These are phyloP conservation scores for Amanita phalloides DNA, from an alignment of 768 basidiomycete genomes.

Conservation along the genomic window DNA sequence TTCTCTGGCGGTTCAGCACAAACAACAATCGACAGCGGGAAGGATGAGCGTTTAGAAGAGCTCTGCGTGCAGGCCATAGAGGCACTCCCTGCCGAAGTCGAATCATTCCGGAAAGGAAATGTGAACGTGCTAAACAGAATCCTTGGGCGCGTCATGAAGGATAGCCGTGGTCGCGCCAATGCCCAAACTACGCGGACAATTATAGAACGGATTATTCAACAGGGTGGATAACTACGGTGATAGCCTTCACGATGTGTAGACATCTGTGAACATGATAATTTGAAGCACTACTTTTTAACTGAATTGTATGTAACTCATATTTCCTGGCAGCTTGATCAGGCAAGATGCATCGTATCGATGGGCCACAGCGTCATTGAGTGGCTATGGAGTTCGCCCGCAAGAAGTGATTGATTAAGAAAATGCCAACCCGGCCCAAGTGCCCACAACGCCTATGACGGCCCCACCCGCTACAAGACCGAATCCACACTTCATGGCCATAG, in stretches of 20 bases:
- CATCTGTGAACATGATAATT: too few species aligned
- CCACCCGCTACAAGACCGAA: constrained; percentile 30
- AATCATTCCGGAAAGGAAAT: constrained; percentile 57
- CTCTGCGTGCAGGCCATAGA: constrained; percentile 59
- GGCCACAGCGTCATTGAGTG: too few species aligned
- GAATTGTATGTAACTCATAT: background rate
- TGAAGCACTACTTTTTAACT: background rate
- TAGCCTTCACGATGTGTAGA: too few species aligned
- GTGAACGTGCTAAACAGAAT: constrained; percentile 73
- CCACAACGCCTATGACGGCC: constrained; percentile 51
- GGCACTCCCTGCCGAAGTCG: constrained; percentile 55
- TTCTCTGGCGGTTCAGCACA: constrained; percentile 13
- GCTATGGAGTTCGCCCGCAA: too few species aligned
- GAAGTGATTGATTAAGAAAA: constrained; percentile 17
- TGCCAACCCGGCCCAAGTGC: constrained; percentile 49
- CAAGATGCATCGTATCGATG: too few species aligned
- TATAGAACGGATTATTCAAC: background rate
- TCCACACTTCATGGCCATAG: constrained; percentile 15
- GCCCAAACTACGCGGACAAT: constrained; percentile 27
- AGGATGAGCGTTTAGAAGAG: constrained; percentile 23
- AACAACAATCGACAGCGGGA: constrained; percentile 5
- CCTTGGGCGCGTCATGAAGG: constrained; percentile 79
- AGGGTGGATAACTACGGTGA: background rate
- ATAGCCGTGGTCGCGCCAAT: constrained; percentile 70
- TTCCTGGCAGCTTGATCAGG: too few species aligned